A percentile compares a stretch with the other conserved stretches of the same genome.
phyloP scores from a whole-genome alignment of 148 eudicot species.

The Vaccinium corymbosum region DNA sequence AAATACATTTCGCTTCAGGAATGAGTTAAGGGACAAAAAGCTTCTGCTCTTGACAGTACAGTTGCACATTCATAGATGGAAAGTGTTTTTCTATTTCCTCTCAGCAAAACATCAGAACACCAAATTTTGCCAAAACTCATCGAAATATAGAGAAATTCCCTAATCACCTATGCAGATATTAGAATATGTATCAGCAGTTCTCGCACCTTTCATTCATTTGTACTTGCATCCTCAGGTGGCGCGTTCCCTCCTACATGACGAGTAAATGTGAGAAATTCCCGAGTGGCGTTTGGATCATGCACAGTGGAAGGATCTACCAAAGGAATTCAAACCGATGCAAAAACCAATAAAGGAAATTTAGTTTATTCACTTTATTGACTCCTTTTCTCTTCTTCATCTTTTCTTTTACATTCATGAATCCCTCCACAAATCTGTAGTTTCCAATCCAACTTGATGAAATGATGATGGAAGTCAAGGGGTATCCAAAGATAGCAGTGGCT shows the following conservation, averaged over 20 bases:
- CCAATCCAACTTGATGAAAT: background rate
- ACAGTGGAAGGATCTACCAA: background rate
- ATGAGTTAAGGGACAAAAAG: background rate
- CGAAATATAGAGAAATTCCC: constrained; percentile 24
- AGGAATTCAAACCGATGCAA: background rate
- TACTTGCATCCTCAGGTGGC: constrained; percentile 55
- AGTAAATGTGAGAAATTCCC: background rate
- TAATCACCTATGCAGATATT: background rate
- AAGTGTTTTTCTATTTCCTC: constrained; percentile 7
- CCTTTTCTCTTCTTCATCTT: background rate
- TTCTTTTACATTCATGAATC: background rate
- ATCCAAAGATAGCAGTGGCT: background rate
- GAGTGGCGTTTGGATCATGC: background rate
- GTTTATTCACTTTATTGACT: background rate
- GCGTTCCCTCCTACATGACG: constrained; percentile 35
- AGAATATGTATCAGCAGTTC: background rate
- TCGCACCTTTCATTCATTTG: constrained; percentile 41
- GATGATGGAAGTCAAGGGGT: background rate
- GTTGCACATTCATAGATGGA: constrained; percentile 12
- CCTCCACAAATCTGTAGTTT: background rate
- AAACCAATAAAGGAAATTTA: background rate
- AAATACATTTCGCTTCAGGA: constrained; percentile 18
- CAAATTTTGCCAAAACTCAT: constrained; percentile 17
- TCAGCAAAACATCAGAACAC: background rate
- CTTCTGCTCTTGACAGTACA: constrained; percentile 3